Percentiles rank a stretch among this genome's conserved stretches.
Evolutionary conservation across 768 basidiomycete species (phyloP).

Genomic region (Chalciporus sphaerocephalus): DNA sequence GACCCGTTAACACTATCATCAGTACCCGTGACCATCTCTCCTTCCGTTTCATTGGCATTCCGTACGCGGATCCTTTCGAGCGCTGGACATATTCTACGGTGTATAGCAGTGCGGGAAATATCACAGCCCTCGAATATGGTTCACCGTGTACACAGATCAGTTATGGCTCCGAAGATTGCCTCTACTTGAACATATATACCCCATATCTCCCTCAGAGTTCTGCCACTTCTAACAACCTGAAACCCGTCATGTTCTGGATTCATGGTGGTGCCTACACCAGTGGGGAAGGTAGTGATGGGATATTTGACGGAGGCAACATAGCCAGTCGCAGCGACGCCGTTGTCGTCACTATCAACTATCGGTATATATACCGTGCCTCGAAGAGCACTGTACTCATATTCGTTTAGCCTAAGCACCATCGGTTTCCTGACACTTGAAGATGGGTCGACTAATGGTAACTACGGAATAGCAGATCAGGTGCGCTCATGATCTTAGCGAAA

Average conservation of each 20-base stretch:
- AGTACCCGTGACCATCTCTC: slow-evolving; percentile 45
- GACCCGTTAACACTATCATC: background rate
- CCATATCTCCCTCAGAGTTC: slow-evolving; percentile 31
- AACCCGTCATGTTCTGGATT: slow-evolving; percentile 49
- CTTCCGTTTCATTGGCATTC: slow-evolving; percentile 51
- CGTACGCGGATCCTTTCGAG: slow-evolving; percentile 39
- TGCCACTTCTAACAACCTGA: slow-evolving; percentile 19
- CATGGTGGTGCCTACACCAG: slow-evolving; percentile 46
- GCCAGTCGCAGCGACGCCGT: slow-evolving; percentile 43
- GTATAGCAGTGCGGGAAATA: slow-evolving; percentile 26
- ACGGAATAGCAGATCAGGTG: slow-evolving; percentile 11
- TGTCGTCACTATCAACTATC: slow-evolving; percentile 36
- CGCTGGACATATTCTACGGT: slow-evolving; percentile 42
- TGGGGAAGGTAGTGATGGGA: slow-evolving; percentile 36
- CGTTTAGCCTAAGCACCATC: slow-evolving; percentile 7
- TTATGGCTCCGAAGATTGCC: slow-evolving; percentile 39
- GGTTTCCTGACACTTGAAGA: slow-evolving; percentile 8
- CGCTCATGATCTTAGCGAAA: background rate
- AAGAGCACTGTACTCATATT: background rate
- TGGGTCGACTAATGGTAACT: slow-evolving; percentile 11
- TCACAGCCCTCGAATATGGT: slow-evolving; percentile 33
- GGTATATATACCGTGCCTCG: slow-evolving; percentile 6
- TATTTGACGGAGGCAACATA: slow-evolving; percentile 43
- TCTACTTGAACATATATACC: slow-evolving; percentile 47
- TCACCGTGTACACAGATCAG: slow-evolving; percentile 32